Base-by-base conservation (phyloP, 2,329 filamentous ascomycete species). In the Fusarium sp. region DNA sequence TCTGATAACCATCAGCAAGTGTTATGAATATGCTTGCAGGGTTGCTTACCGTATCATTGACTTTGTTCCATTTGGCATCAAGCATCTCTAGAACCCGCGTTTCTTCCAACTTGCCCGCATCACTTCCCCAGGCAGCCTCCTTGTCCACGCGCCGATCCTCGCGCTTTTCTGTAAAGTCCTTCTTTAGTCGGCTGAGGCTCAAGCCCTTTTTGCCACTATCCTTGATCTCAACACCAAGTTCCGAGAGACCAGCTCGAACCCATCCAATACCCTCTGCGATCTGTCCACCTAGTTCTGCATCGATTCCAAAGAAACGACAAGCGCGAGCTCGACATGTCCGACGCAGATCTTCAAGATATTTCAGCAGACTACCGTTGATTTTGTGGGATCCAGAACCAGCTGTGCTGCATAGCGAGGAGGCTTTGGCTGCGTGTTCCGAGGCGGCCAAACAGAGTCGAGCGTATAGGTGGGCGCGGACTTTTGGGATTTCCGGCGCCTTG, bases 241-340 rank as follows among this genome's bases (percentile, higher is more conserved):
- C 89, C 59, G 87, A 86, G 62, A 89, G 84, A 0, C 90, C 93
- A 7, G 90, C 93, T 37, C 86, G 82, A 41, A 97, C 77, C 93
- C 94, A 98, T 1, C 91, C 93, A 54, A 99, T 91, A 0, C 86
- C 95, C 47, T 89, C 89, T 2, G 93, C 95, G 1, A 89, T 90
- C 75, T 94, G 88, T 0, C 90, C 92, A 2, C 87, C 86, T 10
- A 93, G 73, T 70, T 99, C 95, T 2, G 93, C 90, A 72, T 97
- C 93, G 45, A 98, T 89, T 1, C 88, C 95, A 53, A 97, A 88
- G 72, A 98, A 97, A 2, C 95, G 84, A 70, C 93, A 96, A 0
- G 93, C 93, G 65, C 92, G 93, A 19, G 91, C 94, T 48, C 91
- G 85, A 37, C 91, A 88, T 1, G 91, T 91, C 46, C 87, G 83